A percentile compares a stretch with the other conserved stretches of the same genome.
Conservation (phyloP, 306 rosid genomes). For the Dryas drummondii region DNA sequence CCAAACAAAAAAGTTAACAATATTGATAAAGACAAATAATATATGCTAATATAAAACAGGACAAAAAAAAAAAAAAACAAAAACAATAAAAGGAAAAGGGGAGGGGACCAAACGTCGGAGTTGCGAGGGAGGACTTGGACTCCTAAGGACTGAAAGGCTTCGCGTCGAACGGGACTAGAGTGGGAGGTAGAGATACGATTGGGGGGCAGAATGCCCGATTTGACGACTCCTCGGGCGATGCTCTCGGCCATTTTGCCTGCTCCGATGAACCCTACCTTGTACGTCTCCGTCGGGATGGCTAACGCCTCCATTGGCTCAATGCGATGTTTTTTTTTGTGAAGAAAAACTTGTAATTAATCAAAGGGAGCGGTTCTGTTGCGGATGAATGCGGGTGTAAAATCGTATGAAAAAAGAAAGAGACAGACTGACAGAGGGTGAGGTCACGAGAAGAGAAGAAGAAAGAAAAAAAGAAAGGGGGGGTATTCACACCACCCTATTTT, state of each 20-base stretch:
- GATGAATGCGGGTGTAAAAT: no score
- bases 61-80: neutral
- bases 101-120: slow-evolving; percentile 19
- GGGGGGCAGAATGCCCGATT: slow-evolving; percentile 69
- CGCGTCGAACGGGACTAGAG: slow-evolving; percentile 14
- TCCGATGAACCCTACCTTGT: slow-evolving; percentile 82
- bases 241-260: slow-evolving; percentile 99
- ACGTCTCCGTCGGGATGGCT: slow-evolving; percentile 59
- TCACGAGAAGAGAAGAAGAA: no score
- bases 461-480: no score
- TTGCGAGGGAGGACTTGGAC: slow-evolving; percentile 22
- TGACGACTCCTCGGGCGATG: slow-evolving; percentile 69
- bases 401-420: no score
- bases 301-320: slow-evolving; percentile 39
- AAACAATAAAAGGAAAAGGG: neutral
- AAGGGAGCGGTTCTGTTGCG: no score
- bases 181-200: slow-evolving; percentile 63
- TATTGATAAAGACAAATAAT: neutral
- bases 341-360: no score
- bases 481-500: no score
- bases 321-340: no score
- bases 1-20: neutral
- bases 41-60: neutral
- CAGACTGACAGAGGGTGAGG: no score
- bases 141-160: slow-evolving; percentile 36